Evolutionary conservation across 306 rosid species (phyloP).

Genomic region (Sicyos edulis): DNA sequence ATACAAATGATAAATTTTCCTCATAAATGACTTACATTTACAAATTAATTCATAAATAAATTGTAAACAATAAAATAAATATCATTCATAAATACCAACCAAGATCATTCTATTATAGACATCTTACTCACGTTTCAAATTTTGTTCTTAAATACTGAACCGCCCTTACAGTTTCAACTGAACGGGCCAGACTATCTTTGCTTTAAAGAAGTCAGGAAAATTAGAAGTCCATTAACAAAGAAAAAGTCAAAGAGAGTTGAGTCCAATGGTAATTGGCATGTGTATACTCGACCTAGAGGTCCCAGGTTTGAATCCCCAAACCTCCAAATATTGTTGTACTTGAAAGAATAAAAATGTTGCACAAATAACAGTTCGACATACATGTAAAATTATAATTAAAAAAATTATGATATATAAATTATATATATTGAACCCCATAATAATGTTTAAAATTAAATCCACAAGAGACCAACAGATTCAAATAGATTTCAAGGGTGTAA

Average conservation of each 20-base stretch:
- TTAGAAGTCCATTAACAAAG: not conserved
- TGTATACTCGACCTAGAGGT: too few relatives aligned
- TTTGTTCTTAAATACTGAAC: not conserved
- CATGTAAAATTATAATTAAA: not conserved
- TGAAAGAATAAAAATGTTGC: too few relatives aligned
- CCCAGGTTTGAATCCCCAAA: too few relatives aligned
- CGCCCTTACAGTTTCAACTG: not conserved
- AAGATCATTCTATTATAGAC: not conserved
- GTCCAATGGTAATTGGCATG: too few relatives aligned
- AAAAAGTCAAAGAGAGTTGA: not conserved
- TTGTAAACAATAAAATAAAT: not conserved
- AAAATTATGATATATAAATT: too few relatives aligned
- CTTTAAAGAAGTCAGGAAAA: not conserved
- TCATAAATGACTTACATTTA: too few relatives aligned
- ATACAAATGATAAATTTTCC: not conserved
- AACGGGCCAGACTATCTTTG: not conserved
- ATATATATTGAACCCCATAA: not conserved
- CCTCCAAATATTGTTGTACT: too few relatives aligned
- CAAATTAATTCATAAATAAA: too few relatives aligned
- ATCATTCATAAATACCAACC: not conserved
- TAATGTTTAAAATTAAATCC: slow-evolving; percentile 9
- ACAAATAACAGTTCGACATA: not conserved
- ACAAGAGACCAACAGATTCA: not conserved
- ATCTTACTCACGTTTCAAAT: not conserved
- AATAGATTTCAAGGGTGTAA: not conserved